Percentiles rank a stretch among this genome's conserved stretches.
phyloP scores from a whole-genome alignment of 2,329 filamentous ascomycete genomes.

The Ophiostoma triangulosporum region DNA sequence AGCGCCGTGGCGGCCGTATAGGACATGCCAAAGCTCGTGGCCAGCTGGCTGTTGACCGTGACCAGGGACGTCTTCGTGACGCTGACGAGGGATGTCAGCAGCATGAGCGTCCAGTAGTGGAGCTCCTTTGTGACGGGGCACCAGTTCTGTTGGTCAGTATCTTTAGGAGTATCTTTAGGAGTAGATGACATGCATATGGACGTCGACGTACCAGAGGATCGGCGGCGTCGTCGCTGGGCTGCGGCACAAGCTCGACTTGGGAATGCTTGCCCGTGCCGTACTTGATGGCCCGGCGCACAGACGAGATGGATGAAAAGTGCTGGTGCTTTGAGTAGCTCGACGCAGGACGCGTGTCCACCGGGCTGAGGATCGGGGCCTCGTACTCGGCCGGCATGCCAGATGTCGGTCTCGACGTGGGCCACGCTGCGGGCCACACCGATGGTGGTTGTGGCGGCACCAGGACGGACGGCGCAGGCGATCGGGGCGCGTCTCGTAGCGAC shows the following conservation, averaged over 20 bases:
- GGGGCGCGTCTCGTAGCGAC: no score
- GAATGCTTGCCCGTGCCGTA: slow-evolving; percentile 29
- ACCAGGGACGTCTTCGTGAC: slow-evolving; percentile 43
- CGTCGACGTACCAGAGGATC: slow-evolving; percentile 36
- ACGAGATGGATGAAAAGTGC: slow-evolving; percentile 23
- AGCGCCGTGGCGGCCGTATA: slow-evolving; percentile 35
- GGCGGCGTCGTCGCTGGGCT: slow-evolving; percentile 38
- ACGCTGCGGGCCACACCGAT: no score
- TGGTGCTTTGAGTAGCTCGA: slow-evolving; percentile 23
- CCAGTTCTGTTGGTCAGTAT: slow-evolving; percentile 35
- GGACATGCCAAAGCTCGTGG: slow-evolving; percentile 28
- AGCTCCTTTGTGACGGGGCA: slow-evolving; percentile 38
- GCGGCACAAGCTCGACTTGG: slow-evolving; percentile 35
- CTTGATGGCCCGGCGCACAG: slow-evolving; percentile 28
- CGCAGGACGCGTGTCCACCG: not conserved
- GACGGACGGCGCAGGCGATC: no score
- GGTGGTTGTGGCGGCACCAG: not conserved
- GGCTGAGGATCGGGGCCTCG: not conserved
- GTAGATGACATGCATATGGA: not conserved
- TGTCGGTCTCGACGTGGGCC: no score
- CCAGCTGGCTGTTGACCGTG: slow-evolving; percentile 31
- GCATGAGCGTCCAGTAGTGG: slow-evolving; percentile 32
- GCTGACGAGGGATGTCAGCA: slow-evolving; percentile 31
- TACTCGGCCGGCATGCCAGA: not conserved
- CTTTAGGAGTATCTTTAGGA: no score